Evolutionary conservation across 257 asterid species (phyloP), one percentile per base, ranked within the genome.

Genomic region (Solanum phureja): DNA sequence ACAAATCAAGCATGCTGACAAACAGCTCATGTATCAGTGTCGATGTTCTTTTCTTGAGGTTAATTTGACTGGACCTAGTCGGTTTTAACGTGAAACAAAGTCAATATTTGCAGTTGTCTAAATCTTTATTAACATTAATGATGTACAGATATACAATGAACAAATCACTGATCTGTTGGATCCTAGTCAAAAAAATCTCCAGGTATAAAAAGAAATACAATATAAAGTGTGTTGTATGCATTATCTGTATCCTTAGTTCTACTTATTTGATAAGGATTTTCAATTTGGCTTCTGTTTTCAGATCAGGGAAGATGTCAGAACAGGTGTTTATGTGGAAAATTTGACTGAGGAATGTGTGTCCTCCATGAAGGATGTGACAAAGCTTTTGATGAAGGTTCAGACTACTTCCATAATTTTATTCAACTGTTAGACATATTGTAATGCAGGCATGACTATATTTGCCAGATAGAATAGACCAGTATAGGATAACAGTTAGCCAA

Each of bases 1-100:
- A 92, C 99, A 97, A 93, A 87, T 85, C 84, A 97, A 94, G 92
- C 95, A 97, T 90, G 95, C 93, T 89, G 99, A 94, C 86, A 93
- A 93, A 86, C 97, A 96, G 77, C 96, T 96, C 86, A 91, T 94
- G 87, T 96, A 96, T 90, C 98, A 93, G 93, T 96, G 99, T 86
- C 95, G 96, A 69, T 97, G 99, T 89, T 97, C 99, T 90, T 97
- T 97, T 91, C 99, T 97, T 34, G 99, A 97, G 99, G 99, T 96
- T 85, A 90, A 88, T 83, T 73, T 52, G 69, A 16, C 89, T 86
- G 35, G 56, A 46, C 77, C 34, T 74, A 82, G 27, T 31, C 37
- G 71, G 83, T 74, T 58, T 89, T 85, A 79, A 86, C 3, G 6
- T 44, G 60, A 33, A 58, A 88, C 19, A 71, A 79, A 42, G 73